phyloP scores from a whole-genome alignment of 75 land plant genomes.

The Gnetum montanum region DNA sequence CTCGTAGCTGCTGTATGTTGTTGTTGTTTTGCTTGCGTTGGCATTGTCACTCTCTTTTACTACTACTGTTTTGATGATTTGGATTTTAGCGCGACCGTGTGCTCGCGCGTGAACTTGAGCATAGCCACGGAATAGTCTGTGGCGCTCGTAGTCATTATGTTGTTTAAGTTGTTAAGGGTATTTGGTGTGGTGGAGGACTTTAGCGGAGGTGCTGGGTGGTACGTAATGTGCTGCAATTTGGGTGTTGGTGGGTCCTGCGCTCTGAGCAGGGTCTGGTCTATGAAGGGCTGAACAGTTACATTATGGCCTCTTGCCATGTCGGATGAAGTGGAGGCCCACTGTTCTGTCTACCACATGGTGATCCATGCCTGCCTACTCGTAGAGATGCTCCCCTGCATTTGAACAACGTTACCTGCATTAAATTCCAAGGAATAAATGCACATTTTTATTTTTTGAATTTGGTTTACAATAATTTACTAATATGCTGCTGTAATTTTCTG shows the following conservation, averaged over 20 bases:
- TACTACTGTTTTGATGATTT: no score
- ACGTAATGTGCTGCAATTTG: background rate
- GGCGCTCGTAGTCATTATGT: background rate
- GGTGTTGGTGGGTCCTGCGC: background rate
- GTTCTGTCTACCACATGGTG: background rate
- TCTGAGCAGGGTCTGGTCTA: background rate
- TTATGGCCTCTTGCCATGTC: background rate
- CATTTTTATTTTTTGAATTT: no score
- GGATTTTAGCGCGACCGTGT: slow-evolving; percentile 27
- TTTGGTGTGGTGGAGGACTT: background rate
- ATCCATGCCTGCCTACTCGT: background rate
- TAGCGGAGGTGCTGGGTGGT: background rate
- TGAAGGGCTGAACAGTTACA: background rate
- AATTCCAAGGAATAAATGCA: no score
- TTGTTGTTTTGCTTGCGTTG: background rate
- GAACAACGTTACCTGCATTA: background rate
- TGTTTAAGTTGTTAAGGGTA: background rate
- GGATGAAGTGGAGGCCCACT: background rate
- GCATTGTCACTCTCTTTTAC: no score
- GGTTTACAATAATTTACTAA: background rate
- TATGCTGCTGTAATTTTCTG: no score
- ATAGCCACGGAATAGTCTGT: slow-evolving; percentile 19
- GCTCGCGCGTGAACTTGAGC: slow-evolving; percentile 27
- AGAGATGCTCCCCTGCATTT: slow-evolving; percentile 2
- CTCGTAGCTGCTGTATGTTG: slow-evolving; percentile 32